Evolutionary conservation across 768 basidiomycete genomes (phyloP).

Genomic region (Kwoniella europaea): DNA sequence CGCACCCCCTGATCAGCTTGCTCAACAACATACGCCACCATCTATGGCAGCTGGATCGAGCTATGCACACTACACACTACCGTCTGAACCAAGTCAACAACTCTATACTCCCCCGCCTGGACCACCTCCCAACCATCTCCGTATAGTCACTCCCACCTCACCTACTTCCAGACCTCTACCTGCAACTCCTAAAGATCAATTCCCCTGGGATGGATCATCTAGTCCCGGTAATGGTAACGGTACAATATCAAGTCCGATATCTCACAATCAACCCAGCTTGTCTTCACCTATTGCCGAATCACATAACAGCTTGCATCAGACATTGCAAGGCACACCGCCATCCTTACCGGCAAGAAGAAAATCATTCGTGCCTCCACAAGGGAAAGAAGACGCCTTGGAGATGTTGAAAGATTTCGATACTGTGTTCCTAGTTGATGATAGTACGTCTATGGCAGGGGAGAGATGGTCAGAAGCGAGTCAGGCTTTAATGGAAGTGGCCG

Average conservation of each 20-base stretch:
- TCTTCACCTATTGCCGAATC: background rate
- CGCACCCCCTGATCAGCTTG: background rate
- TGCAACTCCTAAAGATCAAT: slow-evolving; percentile 11
- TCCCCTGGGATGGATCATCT: slow-evolving; percentile 1
- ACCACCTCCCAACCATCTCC: slow-evolving; percentile 36
- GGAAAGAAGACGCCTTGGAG: slow-evolving; percentile 46
- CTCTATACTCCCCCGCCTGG: slow-evolving; percentile 34
- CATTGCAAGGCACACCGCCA: slow-evolving; percentile 7
- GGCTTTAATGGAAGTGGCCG: slow-evolving; percentile 50
- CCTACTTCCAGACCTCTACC: slow-evolving; percentile 16
- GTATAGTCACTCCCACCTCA: slow-evolving; percentile 18
- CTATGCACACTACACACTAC: slow-evolving; percentile 7
- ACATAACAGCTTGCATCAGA: slow-evolving; percentile 7
- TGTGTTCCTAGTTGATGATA: slow-evolving; percentile 50
- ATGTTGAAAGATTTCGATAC: slow-evolving; percentile 47
- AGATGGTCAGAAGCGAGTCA: slow-evolving; percentile 46
- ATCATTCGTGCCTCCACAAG: slow-evolving; percentile 17
- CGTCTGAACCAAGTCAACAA: slow-evolving; percentile 1
- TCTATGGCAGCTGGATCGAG: slow-evolving; percentile 6
- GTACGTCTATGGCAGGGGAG: slow-evolving; percentile 51
- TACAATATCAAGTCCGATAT: background rate
- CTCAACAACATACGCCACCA: slow-evolving; percentile 1
- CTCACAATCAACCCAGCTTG: background rate
- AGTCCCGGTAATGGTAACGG: background rate
- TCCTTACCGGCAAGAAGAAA: slow-evolving; percentile 10